Base-by-base conservation (phyloP, 257 asterid species). In the Anisodus acutangulus region DNA sequence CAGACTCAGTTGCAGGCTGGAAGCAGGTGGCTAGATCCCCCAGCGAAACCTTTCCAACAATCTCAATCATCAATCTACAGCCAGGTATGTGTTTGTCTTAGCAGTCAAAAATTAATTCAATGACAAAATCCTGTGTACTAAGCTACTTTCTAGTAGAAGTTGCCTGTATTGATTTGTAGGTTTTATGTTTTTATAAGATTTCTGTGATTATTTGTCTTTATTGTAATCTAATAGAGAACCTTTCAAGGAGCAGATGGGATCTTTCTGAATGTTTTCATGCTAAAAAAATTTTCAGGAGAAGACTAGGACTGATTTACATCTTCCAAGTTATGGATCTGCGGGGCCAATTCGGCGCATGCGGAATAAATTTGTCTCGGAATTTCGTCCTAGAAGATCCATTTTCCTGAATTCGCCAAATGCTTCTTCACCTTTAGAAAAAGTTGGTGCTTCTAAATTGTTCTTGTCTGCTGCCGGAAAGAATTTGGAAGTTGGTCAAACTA, bases 261-360 rank as follows among this genome's bases (percentile, higher is more conserved):
- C 22, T 86, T 15, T 78, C 49, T 78, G 22, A 78, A 78, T 87
- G 22, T 59, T 76, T 43, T 57, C 45, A 83, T 80, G 49, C 17
- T 54, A 80, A 45, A 81, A 86, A 47, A 41, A 85, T 31, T 81
- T 89, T 79, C 91, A 95, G 99, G 94, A 63, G 59, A 94, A 89
- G 72, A 84, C 90, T 39, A 85, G 90, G 86, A 88, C 87, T 70
- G 93, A 89, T 72, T 83, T 78, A 4, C 84, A 80, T 85, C 92
- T 88, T 85, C 90, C 78, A 57, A 45, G 83, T 88, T 91, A 89
- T 89, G 97, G 97, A 83, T 91, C 98, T 37, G 93, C 84, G 82
- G 98, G 99, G 54, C 98, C 98, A 31, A 89, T 97, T 78, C 92
- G 97, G 66, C 93, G 93, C 31, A 84, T 89, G 43, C 88, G 92